phyloP scores from a whole-genome alignment of 257 asterid genomes.

The Sherardia arvensis region DNA sequence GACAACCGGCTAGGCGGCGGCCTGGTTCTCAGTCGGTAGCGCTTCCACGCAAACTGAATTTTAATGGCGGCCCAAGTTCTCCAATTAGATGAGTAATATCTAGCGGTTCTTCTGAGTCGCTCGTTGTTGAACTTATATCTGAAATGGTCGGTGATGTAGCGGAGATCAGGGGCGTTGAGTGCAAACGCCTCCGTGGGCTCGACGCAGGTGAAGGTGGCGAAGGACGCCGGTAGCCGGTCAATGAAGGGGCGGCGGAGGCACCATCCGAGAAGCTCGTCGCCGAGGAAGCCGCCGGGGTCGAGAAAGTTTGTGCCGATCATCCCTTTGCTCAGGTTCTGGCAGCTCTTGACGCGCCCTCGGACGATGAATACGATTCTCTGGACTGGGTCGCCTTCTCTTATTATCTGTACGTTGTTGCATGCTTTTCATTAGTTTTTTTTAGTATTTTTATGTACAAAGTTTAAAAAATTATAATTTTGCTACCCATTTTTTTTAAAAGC shows the following conservation, averaged over 20 bases:
- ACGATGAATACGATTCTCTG: constrained; percentile 67
- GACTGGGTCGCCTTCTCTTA: constrained; percentile 90
- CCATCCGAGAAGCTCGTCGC: constrained; percentile 90
- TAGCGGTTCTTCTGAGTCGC: constrained; percentile 53
- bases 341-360: constrained; percentile 57
- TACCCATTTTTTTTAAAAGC: no score
- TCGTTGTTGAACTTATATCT: constrained; percentile 76
- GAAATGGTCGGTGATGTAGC: constrained; percentile 75
- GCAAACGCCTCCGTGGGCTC: constrained; percentile 71
- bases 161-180: constrained; percentile 49
- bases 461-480: no score
- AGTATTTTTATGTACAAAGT: no score
- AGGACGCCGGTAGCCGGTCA: constrained; percentile 76
- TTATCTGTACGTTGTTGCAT: constrained; percentile 37
- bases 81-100: constrained; percentile 83
- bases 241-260: constrained; percentile 88
- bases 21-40: constrained; percentile 43
- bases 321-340: constrained; percentile 73
- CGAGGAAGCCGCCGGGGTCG: constrained; percentile 75
- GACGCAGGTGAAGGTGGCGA: constrained; percentile 71
- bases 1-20: constrained; percentile 15
- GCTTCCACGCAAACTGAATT: constrained; percentile 79
- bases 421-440: no score
- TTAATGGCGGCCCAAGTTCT: constrained; percentile 95
- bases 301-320: constrained; percentile 53